Evolutionary conservation across 768 basidiomycete species (phyloP).

Genomic region (Tephrocybe sp.): DNA sequence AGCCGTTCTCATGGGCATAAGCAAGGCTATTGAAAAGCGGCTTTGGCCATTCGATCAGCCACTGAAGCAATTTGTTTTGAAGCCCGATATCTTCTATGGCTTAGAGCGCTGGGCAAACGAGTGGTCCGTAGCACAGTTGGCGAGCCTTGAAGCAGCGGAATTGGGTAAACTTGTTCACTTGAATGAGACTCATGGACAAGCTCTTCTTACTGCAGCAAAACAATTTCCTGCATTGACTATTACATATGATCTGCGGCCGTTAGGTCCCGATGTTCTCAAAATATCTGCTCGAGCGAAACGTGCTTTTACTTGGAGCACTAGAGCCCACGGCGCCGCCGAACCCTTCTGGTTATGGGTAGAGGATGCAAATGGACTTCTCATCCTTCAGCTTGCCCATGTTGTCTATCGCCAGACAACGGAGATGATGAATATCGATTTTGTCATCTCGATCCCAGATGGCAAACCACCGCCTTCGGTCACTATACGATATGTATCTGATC

Average conservation of each 20-base stretch:
- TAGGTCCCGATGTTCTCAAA: slow-evolving; percentile 80
- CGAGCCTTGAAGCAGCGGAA: slow-evolving; percentile 58
- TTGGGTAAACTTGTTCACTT: slow-evolving; percentile 81
- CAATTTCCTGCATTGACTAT: slow-evolving; percentile 80
- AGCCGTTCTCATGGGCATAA: slow-evolving; percentile 79
- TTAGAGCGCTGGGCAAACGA: slow-evolving; percentile 83
- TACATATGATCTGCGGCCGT: slow-evolving; percentile 69
- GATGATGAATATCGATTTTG: slow-evolving; percentile 65
- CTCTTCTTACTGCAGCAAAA: slow-evolving; percentile 74
- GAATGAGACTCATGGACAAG: slow-evolving; percentile 81
- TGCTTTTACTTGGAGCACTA: slow-evolving; percentile 77
- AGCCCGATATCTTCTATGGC: slow-evolving; percentile 72
- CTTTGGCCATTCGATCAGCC: slow-evolving; percentile 97
- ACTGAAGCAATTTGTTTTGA: slow-evolving; percentile 76
- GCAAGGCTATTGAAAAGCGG: slow-evolving; percentile 89
- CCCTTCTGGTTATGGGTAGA: slow-evolving; percentile 98
- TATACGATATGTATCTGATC: slow-evolving; percentile 82
- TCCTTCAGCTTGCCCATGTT: slow-evolving; percentile 77
- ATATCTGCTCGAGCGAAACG: slow-evolving; percentile 62
- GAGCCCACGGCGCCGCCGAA: slow-evolving; percentile 71
- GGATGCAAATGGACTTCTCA: slow-evolving; percentile 74
- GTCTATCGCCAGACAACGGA: slow-evolving; percentile 66
- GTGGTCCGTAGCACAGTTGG: slow-evolving; percentile 70
- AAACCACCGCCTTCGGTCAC: slow-evolving; percentile 62
- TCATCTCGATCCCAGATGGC: slow-evolving; percentile 67